Conservation (phyloP, 164 flowering plant genomes). For the Dillenia suffruticosa region DNA sequence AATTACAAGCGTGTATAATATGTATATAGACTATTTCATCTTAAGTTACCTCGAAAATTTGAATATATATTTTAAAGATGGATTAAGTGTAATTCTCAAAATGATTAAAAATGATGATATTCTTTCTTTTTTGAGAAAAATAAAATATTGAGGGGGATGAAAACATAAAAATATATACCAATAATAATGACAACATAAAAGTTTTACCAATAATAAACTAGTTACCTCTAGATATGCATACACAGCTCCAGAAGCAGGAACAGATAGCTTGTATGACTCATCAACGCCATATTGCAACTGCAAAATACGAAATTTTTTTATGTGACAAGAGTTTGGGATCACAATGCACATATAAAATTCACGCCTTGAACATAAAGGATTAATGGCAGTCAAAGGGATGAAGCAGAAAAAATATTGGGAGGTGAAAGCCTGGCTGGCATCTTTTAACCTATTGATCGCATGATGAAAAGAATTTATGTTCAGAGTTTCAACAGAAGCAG, state of each 20-base stretch:
- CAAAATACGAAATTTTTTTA: slow-evolving; percentile 13
- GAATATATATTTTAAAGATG: not conserved
- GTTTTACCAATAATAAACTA: not conserved
- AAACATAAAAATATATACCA: not conserved
- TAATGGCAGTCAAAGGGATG: not conserved
- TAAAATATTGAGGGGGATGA: not conserved
- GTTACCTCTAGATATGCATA: slow-evolving; percentile 63
- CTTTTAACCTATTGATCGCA: not conserved
- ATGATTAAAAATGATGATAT: not conserved
- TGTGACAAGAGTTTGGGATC: not conserved
- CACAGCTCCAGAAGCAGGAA: slow-evolving; percentile 41
- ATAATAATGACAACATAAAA: not conserved
- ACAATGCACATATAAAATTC: not conserved
- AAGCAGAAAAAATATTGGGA: not conserved
- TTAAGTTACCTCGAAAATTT: too few relatives aligned
- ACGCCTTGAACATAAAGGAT: not conserved
- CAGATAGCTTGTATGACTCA: slow-evolving; percentile 64
- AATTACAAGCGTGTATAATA: too few relatives aligned
- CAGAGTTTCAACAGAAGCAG: too few relatives aligned
- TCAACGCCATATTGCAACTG: slow-evolving; percentile 80
- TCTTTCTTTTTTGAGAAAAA: not conserved
- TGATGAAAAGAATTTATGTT: not conserved
- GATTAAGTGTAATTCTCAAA: not conserved
- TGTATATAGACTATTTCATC: too few relatives aligned
- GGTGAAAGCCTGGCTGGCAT: not conserved